Evolutionary conservation across 371 early-diverging fungal species (phyloP).

Genomic region (Ordospora pajunii): DNA sequence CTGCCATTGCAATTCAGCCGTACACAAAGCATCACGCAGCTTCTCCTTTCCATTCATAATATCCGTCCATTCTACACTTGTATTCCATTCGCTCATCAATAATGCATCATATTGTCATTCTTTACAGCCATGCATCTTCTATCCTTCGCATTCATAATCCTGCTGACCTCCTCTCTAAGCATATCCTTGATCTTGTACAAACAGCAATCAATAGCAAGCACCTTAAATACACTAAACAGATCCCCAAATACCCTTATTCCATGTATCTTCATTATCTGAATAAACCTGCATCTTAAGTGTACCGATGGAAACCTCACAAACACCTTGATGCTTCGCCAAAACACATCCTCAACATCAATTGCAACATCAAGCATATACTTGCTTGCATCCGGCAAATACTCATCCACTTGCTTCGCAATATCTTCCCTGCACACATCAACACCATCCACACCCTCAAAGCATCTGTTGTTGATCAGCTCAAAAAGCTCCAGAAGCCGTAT

Average conservation of each 20-base stretch:
- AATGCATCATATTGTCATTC: not conserved
- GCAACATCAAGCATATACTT: not conserved
- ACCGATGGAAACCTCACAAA: not conserved
- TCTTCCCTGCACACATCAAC: not conserved
- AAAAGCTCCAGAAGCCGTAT: not conserved
- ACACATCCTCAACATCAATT: not conserved
- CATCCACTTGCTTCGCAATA: not conserved
- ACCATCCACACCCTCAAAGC: not conserved
- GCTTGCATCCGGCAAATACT: not conserved
- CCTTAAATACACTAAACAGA: not conserved
- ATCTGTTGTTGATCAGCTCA: not conserved
- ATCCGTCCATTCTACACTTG: too few relatives aligned
- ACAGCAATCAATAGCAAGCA: not conserved
- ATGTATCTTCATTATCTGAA: not conserved
- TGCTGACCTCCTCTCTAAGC: not conserved
- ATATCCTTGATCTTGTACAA: slow-evolving; percentile 10
- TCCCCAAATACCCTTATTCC: not conserved
- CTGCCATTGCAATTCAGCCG: too few relatives aligned
- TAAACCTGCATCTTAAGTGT: not conserved
- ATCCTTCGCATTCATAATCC: not conserved
- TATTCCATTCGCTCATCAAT: too few relatives aligned
- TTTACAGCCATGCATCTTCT: not conserved
- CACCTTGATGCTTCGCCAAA: not conserved
- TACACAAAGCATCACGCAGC: not conserved
- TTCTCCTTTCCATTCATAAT: not conserved